These are phyloP conservation scores for Podaxis sp. DNA, from an alignment of 768 basidiomycete genomes.

Conservation along the genomic window DNA sequence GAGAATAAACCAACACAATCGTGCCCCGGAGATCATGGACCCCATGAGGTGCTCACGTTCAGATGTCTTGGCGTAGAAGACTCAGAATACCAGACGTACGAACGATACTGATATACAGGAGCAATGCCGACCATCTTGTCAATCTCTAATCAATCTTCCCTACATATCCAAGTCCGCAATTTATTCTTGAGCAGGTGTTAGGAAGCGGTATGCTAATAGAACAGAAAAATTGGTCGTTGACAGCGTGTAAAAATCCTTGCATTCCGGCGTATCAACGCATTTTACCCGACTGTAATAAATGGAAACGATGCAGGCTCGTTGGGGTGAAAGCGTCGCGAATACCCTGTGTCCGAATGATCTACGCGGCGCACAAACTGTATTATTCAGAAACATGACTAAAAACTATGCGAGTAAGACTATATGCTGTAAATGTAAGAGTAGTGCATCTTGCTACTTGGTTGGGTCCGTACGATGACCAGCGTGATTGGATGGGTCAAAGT, in stretches of 20 bases:
- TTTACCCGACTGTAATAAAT: background rate
- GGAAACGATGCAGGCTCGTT: background rate
- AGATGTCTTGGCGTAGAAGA: conserved; percentile 2
- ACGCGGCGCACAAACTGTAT: background rate
- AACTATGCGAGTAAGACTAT: background rate
- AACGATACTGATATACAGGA: background rate
- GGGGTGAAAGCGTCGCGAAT: background rate
- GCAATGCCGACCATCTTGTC: background rate
- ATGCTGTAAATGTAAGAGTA: background rate
- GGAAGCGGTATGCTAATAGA: background rate
- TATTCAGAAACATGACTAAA: background rate
- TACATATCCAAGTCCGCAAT: background rate
- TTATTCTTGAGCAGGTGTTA: background rate
- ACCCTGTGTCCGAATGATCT: background rate
- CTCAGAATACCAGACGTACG: background rate
- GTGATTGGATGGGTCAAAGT: background rate
- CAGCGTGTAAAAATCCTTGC: background rate
- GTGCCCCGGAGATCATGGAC: background rate
- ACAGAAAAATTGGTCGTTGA: background rate
- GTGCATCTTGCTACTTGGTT: background rate
- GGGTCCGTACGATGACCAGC: background rate
- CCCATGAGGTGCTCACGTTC: background rate
- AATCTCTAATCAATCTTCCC: conserved; percentile 9
- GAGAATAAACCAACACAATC: background rate
- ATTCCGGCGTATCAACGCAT: conserved; percentile 1